Conservation (phyloP, 139 green algal species). For the Desmodesmus armatus region DNA sequence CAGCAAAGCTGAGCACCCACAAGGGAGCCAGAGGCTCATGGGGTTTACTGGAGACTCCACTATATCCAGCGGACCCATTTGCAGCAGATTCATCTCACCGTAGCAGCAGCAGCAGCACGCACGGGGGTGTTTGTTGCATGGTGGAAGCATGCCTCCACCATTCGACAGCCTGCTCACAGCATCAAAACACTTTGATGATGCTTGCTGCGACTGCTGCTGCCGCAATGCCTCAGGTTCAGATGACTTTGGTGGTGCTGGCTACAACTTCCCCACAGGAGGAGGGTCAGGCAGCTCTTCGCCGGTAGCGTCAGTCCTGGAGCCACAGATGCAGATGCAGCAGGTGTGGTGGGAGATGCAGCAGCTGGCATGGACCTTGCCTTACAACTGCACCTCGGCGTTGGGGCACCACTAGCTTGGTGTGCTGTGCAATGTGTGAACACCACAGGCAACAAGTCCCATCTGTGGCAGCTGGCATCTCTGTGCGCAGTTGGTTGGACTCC, state of each 20-base stretch:
- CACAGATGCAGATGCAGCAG: slow-evolving; percentile 22
- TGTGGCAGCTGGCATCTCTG: too few species aligned
- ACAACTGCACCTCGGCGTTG: too few species aligned
- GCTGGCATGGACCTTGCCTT: not conserved
- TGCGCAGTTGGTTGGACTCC: too few species aligned
- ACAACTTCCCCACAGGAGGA: not conserved
- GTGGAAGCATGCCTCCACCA: not conserved
- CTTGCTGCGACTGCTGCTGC: not conserved
- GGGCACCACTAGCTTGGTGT: too few species aligned
- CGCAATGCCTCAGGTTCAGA: slow-evolving; percentile 23
- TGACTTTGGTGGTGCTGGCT: slow-evolving; percentile 18
- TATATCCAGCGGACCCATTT: not conserved
- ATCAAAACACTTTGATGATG: not conserved
- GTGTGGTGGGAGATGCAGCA: slow-evolving; percentile 34
- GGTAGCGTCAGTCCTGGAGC: too few species aligned
- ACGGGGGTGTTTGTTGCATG: not conserved
- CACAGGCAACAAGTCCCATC: too few species aligned
- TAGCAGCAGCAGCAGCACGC: not conserved
- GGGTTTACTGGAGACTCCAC: not conserved
- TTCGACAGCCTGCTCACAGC: not conserved
- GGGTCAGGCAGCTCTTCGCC: too few species aligned
- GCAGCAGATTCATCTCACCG: not conserved
- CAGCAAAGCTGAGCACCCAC: too few species aligned
- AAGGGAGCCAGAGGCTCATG: too few species aligned
- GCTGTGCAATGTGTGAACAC: too few species aligned